Percentiles rank a stretch among this genome's conserved stretches.
Evolutionary conservation across 116 monocot genomes (phyloP).

Genomic region (Cymodocea nodosa): DNA sequence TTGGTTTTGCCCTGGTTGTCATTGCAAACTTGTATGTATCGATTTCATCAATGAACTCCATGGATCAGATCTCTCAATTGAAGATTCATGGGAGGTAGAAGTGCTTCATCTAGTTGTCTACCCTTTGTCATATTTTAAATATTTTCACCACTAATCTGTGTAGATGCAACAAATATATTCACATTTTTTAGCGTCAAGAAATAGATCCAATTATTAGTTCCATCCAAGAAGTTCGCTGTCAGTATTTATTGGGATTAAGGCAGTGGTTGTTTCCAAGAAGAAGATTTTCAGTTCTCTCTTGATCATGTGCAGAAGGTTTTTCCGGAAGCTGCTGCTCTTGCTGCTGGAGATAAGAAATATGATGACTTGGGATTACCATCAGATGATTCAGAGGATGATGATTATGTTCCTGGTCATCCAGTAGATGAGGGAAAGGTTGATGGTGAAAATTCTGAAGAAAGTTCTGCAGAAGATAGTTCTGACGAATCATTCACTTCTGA

Average conservation of each 20-base stretch:
- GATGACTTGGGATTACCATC: constrained; percentile 57
- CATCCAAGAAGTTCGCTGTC: not conserved
- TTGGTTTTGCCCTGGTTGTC: constrained; percentile 91
- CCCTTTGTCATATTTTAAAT: not conserved
- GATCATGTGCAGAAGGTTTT: constrained; percentile 73
- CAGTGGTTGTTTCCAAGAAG: not conserved
- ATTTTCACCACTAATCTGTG: not conserved
- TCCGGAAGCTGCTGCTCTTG: constrained; percentile 60
- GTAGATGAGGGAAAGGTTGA: constrained; percentile 39
- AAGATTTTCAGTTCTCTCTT: not conserved
- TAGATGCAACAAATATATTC: no score
- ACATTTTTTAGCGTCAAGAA: no score
- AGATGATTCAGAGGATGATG: constrained; percentile 73
- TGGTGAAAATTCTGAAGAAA: constrained; percentile 23
- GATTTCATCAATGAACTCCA: constrained; percentile 62
- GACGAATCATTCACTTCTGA: constrained; percentile 28
- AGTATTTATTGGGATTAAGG: no score
- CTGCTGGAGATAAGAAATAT: constrained; percentile 25
- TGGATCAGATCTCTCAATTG: constrained; percentile 47
- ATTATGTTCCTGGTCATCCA: constrained; percentile 37
- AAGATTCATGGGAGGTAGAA: constrained; percentile 81
- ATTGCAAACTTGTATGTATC: constrained; percentile 88
- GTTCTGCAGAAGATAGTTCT: constrained; percentile 45
- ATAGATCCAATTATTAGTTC: not conserved
- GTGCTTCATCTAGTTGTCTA: not conserved